Conservation (phyloP, 495 filamentous ascomycete genomes). For the Bryoglossum gracile region DNA sequence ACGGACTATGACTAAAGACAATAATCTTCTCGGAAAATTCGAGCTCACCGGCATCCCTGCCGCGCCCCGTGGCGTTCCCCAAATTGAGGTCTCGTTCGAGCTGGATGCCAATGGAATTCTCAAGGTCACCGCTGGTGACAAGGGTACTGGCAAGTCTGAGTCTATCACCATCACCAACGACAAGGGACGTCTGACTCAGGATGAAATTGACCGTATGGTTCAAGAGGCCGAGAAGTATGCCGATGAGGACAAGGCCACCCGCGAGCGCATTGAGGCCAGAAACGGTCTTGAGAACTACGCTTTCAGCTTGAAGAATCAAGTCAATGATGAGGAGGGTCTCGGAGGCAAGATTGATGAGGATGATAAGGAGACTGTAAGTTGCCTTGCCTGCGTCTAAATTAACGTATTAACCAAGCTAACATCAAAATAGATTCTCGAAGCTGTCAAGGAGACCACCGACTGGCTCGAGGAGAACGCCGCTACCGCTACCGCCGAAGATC, state of each 20-base stretch:
- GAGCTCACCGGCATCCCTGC: constrained; percentile 93
- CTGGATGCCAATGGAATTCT: constrained; percentile 97
- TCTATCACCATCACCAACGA: constrained; percentile 98
- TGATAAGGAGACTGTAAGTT: constrained; percentile 87
- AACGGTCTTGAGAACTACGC: constrained; percentile 96
- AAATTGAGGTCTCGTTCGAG: constrained; percentile 97
- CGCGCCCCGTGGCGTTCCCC: constrained; percentile 89
- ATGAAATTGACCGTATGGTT: constrained; percentile 98
- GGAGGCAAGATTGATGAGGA: constrained; percentile 98
- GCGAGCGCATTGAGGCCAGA: constrained; percentile 87
- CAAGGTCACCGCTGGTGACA: constrained; percentile 90
- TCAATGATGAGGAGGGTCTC: constrained; percentile 92
- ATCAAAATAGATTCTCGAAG: constrained; percentile 65
- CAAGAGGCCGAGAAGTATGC: constrained; percentile 95
- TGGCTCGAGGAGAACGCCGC: constrained; percentile 96
- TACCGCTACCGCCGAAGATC: constrained; percentile 84
- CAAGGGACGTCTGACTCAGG: constrained; percentile 90
- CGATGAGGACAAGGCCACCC: constrained; percentile 97
- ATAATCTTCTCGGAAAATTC: constrained; percentile 96
- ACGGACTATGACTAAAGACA: constrained; percentile 83
- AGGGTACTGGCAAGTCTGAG: constrained; percentile 94
- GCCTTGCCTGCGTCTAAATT: background rate
- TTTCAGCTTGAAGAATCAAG: constrained; percentile 98
- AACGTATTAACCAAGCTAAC: constrained; percentile 19
- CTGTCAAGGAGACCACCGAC: constrained; percentile 93